Evolutionary conservation across 495 filamentous ascomycete genomes (phyloP).

Genomic region (Polyplosphaeria fusca): DNA sequence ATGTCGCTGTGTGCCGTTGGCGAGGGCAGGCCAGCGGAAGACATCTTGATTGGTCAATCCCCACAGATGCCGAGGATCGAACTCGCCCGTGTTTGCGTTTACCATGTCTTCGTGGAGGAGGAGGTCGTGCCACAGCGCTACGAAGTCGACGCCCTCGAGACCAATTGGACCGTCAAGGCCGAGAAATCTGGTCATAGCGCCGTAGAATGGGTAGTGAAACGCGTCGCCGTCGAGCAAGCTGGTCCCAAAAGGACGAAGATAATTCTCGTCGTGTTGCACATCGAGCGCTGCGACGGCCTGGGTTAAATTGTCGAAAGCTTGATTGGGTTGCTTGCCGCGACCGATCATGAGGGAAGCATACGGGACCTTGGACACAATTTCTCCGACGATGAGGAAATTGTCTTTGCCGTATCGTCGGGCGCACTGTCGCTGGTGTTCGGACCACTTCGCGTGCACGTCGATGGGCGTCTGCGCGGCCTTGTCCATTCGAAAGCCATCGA

Average conservation of each 20-base stretch:
- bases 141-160: constrained; percentile 60
- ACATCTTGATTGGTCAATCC: constrained; percentile 72
- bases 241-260: constrained; percentile 56
- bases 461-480: constrained; percentile 31
- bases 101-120: constrained; percentile 61
- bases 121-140: constrained; percentile 61
- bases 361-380: constrained; percentile 37
- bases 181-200: constrained; percentile 62
- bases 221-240: constrained; percentile 63
- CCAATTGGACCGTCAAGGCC: constrained; percentile 62
- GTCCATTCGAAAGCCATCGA: constrained; percentile 36
- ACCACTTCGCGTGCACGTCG: constrained; percentile 24
- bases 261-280: constrained; percentile 51
- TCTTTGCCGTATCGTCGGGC: constrained; percentile 23
- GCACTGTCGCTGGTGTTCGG: constrained; percentile 24
- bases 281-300: constrained; percentile 42
- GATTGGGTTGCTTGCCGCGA: constrained; percentile 58
- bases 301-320: constrained; percentile 47
- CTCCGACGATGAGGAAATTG: constrained; percentile 36
- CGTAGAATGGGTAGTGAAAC: constrained; percentile 72
- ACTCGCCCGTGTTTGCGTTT: constrained; percentile 63
- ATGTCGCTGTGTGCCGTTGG: constrained; percentile 60
- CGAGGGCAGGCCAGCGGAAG: constrained; percentile 68
- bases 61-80: constrained; percentile 70
- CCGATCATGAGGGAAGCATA: constrained; percentile 65